These are phyloP conservation scores for Talaromyces pinophilus DNA, from an alignment of 2,329 filamentous ascomycete genomes.

Conservation along the genomic window DNA sequence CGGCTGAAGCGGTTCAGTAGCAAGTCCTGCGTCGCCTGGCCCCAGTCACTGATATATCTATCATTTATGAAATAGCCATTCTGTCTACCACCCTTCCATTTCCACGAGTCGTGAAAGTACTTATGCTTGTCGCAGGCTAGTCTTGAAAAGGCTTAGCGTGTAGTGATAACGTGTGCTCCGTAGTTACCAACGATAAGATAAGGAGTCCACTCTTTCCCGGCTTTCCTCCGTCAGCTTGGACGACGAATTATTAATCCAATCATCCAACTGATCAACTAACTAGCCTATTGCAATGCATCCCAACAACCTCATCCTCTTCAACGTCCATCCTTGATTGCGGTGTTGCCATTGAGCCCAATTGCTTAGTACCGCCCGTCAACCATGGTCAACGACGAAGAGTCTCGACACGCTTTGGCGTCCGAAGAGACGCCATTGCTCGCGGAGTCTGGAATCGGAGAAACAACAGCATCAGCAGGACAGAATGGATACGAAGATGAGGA, in stretches of 20 bases:
- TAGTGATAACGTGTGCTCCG: not conserved
- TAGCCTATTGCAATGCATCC: not conserved
- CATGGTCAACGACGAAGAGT: conserved; percentile 16
- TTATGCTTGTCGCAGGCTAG: not conserved
- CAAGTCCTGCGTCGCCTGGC: too few species aligned
- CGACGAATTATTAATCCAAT: conserved; percentile 9
- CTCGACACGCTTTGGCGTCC: not conserved
- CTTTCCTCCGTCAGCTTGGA: not conserved
- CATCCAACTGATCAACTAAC: not conserved
- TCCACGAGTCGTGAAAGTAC: too few species aligned
- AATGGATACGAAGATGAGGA: conserved; percentile 10
- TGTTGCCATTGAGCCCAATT: not conserved
- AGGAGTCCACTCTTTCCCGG: not conserved
- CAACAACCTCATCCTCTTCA: not conserved
- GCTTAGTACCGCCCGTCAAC: not conserved
- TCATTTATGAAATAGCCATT: too few species aligned
- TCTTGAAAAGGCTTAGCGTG: not conserved
- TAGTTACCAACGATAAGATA: not conserved
- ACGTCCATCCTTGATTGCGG: not conserved
- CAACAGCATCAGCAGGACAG: not conserved
- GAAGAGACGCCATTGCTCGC: conserved; percentile 19
- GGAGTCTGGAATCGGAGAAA: not conserved
- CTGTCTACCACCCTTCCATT: too few species aligned
- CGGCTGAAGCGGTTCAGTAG: too few species aligned
- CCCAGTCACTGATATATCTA: too few species aligned